Evolutionary conservation across 495 filamentous ascomycete species (phyloP).

Genomic region (Lepidopterella palustris): DNA sequence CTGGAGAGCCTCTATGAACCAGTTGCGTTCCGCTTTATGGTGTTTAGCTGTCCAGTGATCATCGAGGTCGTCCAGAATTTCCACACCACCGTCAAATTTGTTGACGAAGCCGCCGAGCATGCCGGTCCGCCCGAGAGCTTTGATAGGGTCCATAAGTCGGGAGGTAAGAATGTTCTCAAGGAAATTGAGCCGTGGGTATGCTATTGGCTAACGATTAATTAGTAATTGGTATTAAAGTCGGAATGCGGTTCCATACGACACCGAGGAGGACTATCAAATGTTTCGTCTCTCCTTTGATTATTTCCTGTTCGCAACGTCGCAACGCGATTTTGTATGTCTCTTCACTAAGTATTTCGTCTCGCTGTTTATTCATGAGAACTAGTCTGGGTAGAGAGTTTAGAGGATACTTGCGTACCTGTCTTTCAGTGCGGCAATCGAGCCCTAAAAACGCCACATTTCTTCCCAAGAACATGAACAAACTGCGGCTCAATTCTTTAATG

Average conservation of each 20-base stretch:
- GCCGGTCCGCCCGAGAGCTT: conserved; percentile 76
- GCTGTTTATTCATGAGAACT: conserved; percentile 34
- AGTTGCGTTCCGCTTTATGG: conserved; percentile 80
- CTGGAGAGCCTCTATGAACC: conserved; percentile 83
- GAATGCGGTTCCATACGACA: conserved; percentile 17
- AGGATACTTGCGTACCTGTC: conserved; percentile 43
- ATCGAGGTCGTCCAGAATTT: conserved; percentile 85
- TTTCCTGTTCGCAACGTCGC: conserved; percentile 72
- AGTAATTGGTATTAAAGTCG: neutral
- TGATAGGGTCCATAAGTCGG: conserved; percentile 73
- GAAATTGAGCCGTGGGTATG: conserved; percentile 83
- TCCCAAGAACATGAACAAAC: conserved; percentile 78
- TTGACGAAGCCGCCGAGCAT: conserved; percentile 78
- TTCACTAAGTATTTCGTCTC: conserved; percentile 70
- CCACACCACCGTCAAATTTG: conserved; percentile 84
- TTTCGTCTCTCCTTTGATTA: conserved; percentile 74
- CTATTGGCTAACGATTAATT: conserved; percentile 53
- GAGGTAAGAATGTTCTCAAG: conserved; percentile 72
- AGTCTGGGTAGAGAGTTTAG: neutral
- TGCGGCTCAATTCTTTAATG: conserved; percentile 78
- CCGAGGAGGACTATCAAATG: conserved; percentile 78
- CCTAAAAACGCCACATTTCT: conserved; percentile 73
- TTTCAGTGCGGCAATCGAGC: conserved; percentile 85
- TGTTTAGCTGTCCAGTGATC: conserved; percentile 97
- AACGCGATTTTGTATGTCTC: conserved; percentile 79